Base-by-base conservation (phyloP, 805 yeast genomes). In the Jamesozyma jinghongensis region DNA sequence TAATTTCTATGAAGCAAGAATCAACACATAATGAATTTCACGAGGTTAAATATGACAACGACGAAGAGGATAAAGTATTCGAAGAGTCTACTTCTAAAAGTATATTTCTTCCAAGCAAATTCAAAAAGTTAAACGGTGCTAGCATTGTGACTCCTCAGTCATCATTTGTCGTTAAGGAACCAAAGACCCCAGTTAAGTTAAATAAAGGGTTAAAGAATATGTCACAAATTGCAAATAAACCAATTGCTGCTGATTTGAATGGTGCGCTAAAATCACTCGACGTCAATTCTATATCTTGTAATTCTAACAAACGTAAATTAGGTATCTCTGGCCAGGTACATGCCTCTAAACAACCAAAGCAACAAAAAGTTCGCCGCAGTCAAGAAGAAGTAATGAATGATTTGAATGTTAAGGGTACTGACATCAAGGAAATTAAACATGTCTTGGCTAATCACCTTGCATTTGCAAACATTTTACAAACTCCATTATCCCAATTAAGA, bases 391-490 rank as follows among this genome's bases (percentile, higher is more conserved):
- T 19, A 36, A 28, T 20, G 4, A 17, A 19, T 12, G 12, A 29
- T 4, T 17, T 49, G 19, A 30, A 19, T 4, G 37, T 52, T 2
- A 57, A 56, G 3, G 59, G 75, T 16, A 53, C 66, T 4, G 71
- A 73, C 34, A 53, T 75, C 34, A 63, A 59, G 3, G 79, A 75
- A 37, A 67, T 85, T 36, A 71, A 72, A 40, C 79, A 82, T 58
- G 72, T 86, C 11, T 66, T 87, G 37, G 73, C 79, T 35, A 92
- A 92, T 56, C 94, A 85, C 61, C 69, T 90, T 43, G 97, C 97
- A 7, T 92, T 85, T 62, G 85, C 97, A 5, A 74, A 96, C 44
- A 71, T 86, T 17, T 75, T 87, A 20, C 88, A 92, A 32, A 85
- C 95, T 0, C 97, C 97, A 6, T 69, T 90, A n/a, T 71, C 83